A percentile compares a stretch with the other conserved stretches of the same genome.
Evolutionary conservation across 2,329 filamentous ascomycete species (phyloP).

Genomic region (Aspergillus japonicus): DNA sequence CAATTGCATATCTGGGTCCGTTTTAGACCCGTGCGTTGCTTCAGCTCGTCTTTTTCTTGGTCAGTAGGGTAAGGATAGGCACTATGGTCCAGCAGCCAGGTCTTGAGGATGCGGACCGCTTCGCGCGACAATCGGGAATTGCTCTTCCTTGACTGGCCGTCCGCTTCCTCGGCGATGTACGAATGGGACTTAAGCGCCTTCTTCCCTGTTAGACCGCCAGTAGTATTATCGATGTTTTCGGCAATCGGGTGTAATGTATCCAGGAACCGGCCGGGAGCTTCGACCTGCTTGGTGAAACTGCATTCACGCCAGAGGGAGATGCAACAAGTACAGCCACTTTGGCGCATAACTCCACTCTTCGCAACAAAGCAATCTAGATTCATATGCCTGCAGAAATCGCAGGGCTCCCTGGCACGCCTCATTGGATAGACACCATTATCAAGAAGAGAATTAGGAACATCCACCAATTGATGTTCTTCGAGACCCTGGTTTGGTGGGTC

Average conservation of each 20-base stretch:
- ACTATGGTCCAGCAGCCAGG: constrained; percentile 77
- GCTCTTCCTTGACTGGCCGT: constrained; percentile 57
- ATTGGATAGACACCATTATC: constrained; percentile 42
- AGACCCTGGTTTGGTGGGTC: constrained; percentile 23
- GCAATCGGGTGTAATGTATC: constrained; percentile 46
- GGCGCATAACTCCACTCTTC: constrained; percentile 44
- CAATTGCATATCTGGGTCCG: constrained; percentile 86
- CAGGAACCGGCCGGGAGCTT: constrained; percentile 42
- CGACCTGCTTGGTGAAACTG: constrained; percentile 44
- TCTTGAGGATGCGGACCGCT: constrained; percentile 75
- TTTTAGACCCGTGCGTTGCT: constrained; percentile 75
- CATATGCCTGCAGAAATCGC: constrained; percentile 48
- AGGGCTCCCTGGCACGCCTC: constrained; percentile 46
- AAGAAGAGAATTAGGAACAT: constrained; percentile 21
- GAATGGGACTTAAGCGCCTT: constrained; percentile 43
- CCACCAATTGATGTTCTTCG: constrained; percentile 20
- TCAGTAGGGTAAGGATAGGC: constrained; percentile 86
- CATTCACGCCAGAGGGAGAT: constrained; percentile 49
- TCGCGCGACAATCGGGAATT: constrained; percentile 76
- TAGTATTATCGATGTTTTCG: constrained; percentile 43
- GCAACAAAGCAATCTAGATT: constrained; percentile 50
- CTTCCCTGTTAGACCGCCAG: constrained; percentile 40
- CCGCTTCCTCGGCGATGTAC: constrained; percentile 38
- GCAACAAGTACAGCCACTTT: constrained; percentile 47
- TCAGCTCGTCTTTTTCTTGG: constrained; percentile 77